Percentiles rank a stretch among this genome's conserved stretches.
Conservation (phyloP, 1,139 yeast species). For the Yamadazyma friedrichii region DNA sequence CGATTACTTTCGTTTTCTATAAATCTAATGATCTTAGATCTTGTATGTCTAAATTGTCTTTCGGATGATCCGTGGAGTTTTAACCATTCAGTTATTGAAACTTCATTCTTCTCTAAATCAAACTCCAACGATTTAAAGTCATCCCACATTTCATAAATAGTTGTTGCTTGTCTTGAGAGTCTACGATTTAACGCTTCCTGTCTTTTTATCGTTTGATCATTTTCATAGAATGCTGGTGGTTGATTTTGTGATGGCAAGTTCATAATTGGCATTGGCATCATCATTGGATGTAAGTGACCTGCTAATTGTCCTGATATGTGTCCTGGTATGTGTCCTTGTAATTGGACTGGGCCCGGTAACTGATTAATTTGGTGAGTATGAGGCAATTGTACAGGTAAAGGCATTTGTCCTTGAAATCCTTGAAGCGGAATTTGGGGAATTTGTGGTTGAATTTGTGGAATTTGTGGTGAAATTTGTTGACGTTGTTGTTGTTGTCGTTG, state of each 20-base stretch:
- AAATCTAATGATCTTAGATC: constrained; percentile 33
- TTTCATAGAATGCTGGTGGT: background rate
- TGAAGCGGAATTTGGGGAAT: background rate
- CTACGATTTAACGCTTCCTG: constrained; percentile 25
- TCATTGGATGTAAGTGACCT: background rate
- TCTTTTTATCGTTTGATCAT: constrained; percentile 15
- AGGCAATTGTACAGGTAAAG: background rate
- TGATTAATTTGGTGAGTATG: background rate
- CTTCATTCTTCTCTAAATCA: constrained; percentile 26
- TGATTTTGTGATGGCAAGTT: background rate
- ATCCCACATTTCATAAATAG: constrained; percentile 40
- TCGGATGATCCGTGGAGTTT: constrained; percentile 36
- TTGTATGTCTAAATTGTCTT: constrained; percentile 34
- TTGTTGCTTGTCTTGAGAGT: constrained; percentile 32
- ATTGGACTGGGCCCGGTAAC: no score
- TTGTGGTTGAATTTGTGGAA: constrained; percentile 2
- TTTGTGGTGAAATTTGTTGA: constrained; percentile 4
- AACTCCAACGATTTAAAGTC: constrained; percentile 33
- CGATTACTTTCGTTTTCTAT: constrained; percentile 33
- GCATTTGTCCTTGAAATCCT: no score
- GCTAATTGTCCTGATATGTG: background rate
- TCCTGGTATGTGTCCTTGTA: no score
- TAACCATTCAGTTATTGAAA: constrained; percentile 35
- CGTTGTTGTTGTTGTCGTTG: constrained; percentile 5
- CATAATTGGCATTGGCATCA: constrained; percentile 1